Percentiles rank a stretch among this genome's conserved stretches.
Evolutionary conservation across 805 yeast species (phyloP).

Genomic region (Vanderwaltozyma verrucispora): DNA sequence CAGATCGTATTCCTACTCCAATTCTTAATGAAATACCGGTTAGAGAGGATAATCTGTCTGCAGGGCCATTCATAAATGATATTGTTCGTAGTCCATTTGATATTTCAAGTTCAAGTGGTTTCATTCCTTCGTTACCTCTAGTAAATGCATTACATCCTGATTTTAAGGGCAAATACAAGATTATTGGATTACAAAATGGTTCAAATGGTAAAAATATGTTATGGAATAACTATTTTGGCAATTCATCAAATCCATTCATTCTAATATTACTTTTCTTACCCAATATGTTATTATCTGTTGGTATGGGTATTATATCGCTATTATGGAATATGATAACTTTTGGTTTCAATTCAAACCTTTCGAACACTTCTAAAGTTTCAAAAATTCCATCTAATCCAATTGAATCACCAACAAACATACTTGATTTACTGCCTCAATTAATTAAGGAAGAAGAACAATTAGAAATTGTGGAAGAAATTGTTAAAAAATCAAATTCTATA

Average conservation of each 20-base stretch:
- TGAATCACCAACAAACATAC: too few relatives aligned
- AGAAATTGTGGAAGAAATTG: constrained; percentile 5
- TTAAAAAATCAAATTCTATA: constrained; percentile 6
- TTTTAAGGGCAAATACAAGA: constrained; percentile 16
- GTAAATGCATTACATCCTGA: constrained; percentile 27
- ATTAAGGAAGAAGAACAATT: constrained; percentile 5
- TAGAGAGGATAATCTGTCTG: too few relatives aligned
- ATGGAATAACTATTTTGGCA: constrained; percentile 2
- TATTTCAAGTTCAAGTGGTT: constrained; percentile 2
- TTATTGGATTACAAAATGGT: constrained; percentile 17
- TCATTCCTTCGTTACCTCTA: constrained; percentile 24
- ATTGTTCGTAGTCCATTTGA: constrained; percentile 5
- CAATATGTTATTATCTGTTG: constrained; percentile 27
- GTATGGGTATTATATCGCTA: constrained; percentile 11
- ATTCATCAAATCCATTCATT: constrained; percentile 31
- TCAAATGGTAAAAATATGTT: constrained; percentile 3
- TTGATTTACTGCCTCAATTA: constrained; percentile 6
- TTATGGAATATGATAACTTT: constrained; percentile 15
- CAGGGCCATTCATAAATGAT: constrained; percentile 1
- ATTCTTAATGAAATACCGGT: neutral
- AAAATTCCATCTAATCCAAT: constrained; percentile 16
- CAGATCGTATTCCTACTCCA: constrained; percentile 2
- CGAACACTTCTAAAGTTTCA: constrained; percentile 5
- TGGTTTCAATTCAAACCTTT: constrained; percentile 9
- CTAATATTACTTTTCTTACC: constrained; percentile 49